These are phyloP conservation scores for Fusarium nurragi DNA, from an alignment of 2,329 filamentous ascomycete genomes.

Conservation along the genomic window DNA sequence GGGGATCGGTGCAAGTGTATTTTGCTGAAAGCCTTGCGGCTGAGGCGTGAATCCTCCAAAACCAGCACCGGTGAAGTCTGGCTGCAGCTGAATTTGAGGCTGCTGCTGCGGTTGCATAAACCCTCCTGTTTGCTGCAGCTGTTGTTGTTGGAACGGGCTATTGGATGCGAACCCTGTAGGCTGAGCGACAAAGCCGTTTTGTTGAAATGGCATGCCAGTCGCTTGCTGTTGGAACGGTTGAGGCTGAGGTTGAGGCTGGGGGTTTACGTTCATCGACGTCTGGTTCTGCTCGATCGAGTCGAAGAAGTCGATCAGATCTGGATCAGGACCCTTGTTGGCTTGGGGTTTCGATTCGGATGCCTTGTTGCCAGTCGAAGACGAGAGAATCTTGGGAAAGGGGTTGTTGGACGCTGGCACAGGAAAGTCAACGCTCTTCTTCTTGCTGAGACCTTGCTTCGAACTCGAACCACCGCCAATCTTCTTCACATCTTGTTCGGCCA, in stretches of 20 bases:
- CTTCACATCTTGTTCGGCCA: conserved; percentile 84
- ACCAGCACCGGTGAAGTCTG: conserved; percentile 73
- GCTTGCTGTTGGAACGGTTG: conserved; percentile 49
- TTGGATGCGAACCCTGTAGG: conserved; percentile 45
- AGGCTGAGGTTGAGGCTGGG: conserved; percentile 48
- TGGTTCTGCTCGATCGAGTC: conserved; percentile 92
- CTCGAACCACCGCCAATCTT: conserved; percentile 56
- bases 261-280: conserved; percentile 68
- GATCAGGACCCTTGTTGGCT: conserved; percentile 70
- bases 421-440: conserved; percentile 50
- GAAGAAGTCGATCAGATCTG: conserved; percentile 93
- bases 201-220: conserved; percentile 40
- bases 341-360: conserved; percentile 55
- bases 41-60: conserved; percentile 84
- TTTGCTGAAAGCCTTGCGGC: conserved; percentile 63
- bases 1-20: conserved; percentile 64
- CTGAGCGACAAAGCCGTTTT: conserved; percentile 47
- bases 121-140: conserved; percentile 44
- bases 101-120: conserved; percentile 44
- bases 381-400: conserved; percentile 49
- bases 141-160: conserved; percentile 53
- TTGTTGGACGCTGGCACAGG: conserved; percentile 56
- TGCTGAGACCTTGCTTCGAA: conserved; percentile 47
- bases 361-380: conserved; percentile 48
- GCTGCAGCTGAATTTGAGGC: conserved; percentile 56